Evolutionary conservation across 345 rosid genomes (phyloP), one percentile per base, ranked within the genome.

Genomic region (Eucalyptus marginata): DNA sequence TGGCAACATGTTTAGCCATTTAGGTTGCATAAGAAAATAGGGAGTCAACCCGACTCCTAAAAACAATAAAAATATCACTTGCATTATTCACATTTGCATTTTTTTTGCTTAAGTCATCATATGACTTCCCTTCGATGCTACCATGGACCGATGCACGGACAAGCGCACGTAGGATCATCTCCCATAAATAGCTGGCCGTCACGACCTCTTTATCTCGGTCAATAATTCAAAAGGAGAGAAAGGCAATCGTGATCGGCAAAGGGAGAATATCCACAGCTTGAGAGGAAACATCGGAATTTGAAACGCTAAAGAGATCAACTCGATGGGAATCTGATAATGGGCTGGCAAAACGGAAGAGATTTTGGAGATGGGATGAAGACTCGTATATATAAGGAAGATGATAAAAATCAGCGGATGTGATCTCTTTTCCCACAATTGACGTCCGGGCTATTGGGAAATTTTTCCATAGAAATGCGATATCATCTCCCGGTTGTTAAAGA

Each of bases 251-350:
- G 13, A 58, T 58, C 64, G n/a, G 64, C n/a, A 58, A 58, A 58
- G 0, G n/a, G n/a, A 58, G 14, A 58, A 58, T 58, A 10, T 5
- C 0, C 0, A 24, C 0, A 5, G 14, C 6, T 58, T 0, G 64
- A 25, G 1, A 25, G 3, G 14, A 25, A 58, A 4, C 18, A n/a
- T 1, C 36, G 20, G 36, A 64, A 29, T n/a, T 13, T 29, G 71
- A 2, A 64, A 64, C 2, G 36, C 36, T 13, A n/a, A 64, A 64
- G 76, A 64, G 76, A n/a, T 64, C 36, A 14, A 25, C 2, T 58
- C 64, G 64, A 6, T 24, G 64, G 29, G n/a, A 25, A 58, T 24
- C 29, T 58, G 64, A 58, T 0, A 58, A 24, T 58, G 64, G 64
- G 64, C 64, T 58, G 6, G 64, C 29, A 10, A 58, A 58, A 58